Evolutionary conservation across 768 basidiomycete genomes (phyloP), one percentile per base, ranked within the genome.

Genomic region (Termitomyces heimii): DNA sequence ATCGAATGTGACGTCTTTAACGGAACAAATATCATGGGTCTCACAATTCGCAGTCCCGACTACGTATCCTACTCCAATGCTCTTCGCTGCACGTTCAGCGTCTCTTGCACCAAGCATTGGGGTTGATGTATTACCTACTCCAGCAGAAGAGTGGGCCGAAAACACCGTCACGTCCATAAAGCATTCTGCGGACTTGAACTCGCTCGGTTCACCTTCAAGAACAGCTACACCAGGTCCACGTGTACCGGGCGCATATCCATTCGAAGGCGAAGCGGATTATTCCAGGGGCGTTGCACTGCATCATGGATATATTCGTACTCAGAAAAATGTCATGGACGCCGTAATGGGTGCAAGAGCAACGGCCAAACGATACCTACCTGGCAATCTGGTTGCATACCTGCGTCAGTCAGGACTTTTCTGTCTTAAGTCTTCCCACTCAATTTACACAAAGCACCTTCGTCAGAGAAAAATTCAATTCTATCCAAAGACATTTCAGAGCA

Each of bases 231-330:
- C 60, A 3, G 62, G 60, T 10, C 58, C 47, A 22, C 54, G 58
- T 18, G 50, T 64, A 16, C 65, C 65, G 4, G 65, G 65, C 22
- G 59, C 63, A 10, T 66, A 59, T 59, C 65, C 65, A 5, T 31
- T 16, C 0, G 54, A 54, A 22, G 24, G 48, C 18, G 56, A 32
- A 16, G 12, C 32, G 22, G 34, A 55, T 5, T 55, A 45, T 12
- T 50, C 37, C 3, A 46, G 39, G 37, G 49, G 46, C 5, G 42
- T 51, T 3, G 59, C 56, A 13, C 46, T 59, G 24, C 62, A 66
- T 26, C 53, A 63, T n/a, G 55, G 62, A 31, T 63, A 64, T 35
- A 52, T 68, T 31, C 68, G 66, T 4, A 60, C 50, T 12, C 66
- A 64, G 40, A 55, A 60, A 20, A 62, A 65, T 31, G 62, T 69